Evolutionary conservation across 768 basidiomycete genomes (phyloP).

Genomic region (Psilocybe tampanensis): DNA sequence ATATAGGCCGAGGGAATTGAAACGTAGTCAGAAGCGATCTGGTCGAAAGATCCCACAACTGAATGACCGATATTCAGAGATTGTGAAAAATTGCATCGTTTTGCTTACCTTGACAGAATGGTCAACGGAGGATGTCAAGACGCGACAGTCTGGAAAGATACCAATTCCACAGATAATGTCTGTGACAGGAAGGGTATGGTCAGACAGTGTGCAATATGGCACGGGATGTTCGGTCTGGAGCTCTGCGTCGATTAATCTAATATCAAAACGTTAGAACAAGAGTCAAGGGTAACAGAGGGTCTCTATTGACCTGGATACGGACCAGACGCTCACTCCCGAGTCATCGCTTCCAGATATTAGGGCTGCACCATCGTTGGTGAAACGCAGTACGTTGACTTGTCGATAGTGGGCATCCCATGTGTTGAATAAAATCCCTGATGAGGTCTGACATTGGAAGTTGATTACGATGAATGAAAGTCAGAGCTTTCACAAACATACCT

Average conservation of each 20-base stretch:
- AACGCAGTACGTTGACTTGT: constrained; percentile 77
- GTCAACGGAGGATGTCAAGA: constrained; percentile 83
- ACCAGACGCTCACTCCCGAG: constrained; percentile 88
- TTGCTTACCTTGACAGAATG: constrained; percentile 82
- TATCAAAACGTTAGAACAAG: constrained; percentile 15
- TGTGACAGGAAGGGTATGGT: constrained; percentile 91
- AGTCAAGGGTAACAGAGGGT: constrained; percentile 16
- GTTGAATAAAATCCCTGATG: constrained; percentile 91
- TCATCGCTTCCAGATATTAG: constrained; percentile 91
- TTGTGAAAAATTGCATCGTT: constrained; percentile 4
- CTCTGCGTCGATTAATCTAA: constrained; percentile 76
- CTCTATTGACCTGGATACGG: constrained; percentile 72
- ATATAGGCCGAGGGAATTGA: constrained; percentile 78
- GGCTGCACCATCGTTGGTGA: constrained; percentile 79
- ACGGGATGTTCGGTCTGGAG: constrained; percentile 74
- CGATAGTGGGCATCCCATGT: constrained; percentile 98
- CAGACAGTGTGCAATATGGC: constrained; percentile 79
- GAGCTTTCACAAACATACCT: constrained; percentile 58
- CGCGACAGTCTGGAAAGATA: constrained; percentile 71
- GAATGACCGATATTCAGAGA: constrained; percentile 7
- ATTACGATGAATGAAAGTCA: constrained; percentile 5
- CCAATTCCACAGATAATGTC: constrained; percentile 83
- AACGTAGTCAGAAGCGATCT: constrained; percentile 83
- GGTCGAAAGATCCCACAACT: constrained; percentile 85
- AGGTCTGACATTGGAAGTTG: constrained; percentile 55